Percentiles rank a stretch among this genome's conserved stretches.
These are phyloP conservation scores for Ruellia speciosa DNA, from an alignment of 305 asterid genomes.

Conservation along the genomic window DNA sequence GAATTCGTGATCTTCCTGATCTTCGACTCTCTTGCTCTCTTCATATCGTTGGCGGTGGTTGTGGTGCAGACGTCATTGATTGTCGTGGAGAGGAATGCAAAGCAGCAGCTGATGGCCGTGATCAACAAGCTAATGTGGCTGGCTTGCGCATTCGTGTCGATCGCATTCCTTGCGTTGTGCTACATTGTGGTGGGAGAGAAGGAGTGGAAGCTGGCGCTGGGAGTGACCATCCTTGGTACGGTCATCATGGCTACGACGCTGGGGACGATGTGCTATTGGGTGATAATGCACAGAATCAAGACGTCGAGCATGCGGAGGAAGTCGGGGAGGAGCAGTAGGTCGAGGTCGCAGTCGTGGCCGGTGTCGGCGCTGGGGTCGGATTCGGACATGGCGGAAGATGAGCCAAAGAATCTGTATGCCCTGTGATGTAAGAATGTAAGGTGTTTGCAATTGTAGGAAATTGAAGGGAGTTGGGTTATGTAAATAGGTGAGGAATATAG, in stretches of 20 bases:
- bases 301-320: conserved; percentile 54
- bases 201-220: conserved; percentile 53
- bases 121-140: conserved; percentile 87
- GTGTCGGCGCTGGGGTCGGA: conserved; percentile 42
- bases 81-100: conserved; percentile 57
- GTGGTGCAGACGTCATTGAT: conserved; percentile 76
- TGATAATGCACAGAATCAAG: conserved; percentile 55
- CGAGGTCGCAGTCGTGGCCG: conserved; percentile 46
- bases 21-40: conserved; percentile 64
- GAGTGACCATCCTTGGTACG: conserved; percentile 50
- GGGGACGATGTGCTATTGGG: conserved; percentile 67
- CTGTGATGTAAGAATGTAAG: conserved; percentile 23
- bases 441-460: too few relatives aligned
- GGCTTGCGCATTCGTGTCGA: conserved; percentile 56
- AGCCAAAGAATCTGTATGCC: conserved; percentile 56
- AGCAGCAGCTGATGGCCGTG: conserved; percentile 58
- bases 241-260: conserved; percentile 56
- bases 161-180: conserved; percentile 57
- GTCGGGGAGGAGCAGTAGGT: conserved; percentile 42
- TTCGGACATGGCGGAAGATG: conserved; percentile 42
- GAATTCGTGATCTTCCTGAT: conserved; percentile 51
- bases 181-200: conserved; percentile 48
- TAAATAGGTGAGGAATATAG: too few relatives aligned
- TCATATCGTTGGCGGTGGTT: conserved; percentile 76
- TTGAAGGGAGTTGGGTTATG: too few relatives aligned